Base-by-base conservation (phyloP, 148 eudicot species). In the Arctostaphylos glauca region DNA sequence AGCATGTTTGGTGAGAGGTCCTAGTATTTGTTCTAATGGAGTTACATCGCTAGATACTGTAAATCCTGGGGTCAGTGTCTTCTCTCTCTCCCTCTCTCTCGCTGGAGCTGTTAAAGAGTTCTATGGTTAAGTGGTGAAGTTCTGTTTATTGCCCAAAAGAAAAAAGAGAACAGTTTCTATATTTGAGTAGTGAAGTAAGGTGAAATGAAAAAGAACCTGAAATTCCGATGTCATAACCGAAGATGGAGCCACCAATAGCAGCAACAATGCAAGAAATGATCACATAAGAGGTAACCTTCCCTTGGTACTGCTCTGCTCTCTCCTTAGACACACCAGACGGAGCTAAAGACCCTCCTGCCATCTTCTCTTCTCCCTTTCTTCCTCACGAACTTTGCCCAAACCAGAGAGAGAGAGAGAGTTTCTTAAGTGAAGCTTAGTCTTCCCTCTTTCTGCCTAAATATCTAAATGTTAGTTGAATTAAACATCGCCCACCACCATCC, bases 221-320 rank as follows among this genome's bases (percentile, higher is more conserved):
- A 66, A 93, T 92, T 23, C 97, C 94, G 67, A 93, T 87, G 85
- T 92, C 97, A 84, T 93, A 93, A 67, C 97, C 97, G 82, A 93
- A 93, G 14, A 93, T 88, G 3, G 94, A 88, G 18, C 97, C 97
- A 71, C 94, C 97, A 55, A 82, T 71, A 4, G 97, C 97, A 54
- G 97, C 97, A 44, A 92, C 90, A 38, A 91, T 66, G 72, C 94
- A 93, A 44, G 97, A 84, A 54, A 91, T 77, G 83, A 92, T 78
- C 13, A 93, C 93, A 87, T 88, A 92, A 0, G 82, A 21, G 4
- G 97, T 92, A 55, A 91, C 92, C 55, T 47, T 89, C 16, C 94
- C 94, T 74, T 90, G 80, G 87, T 92, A 92, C 75, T 87, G 91
- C 46, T 64, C 88, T 7, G 91, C 94, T 78, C 93, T 89, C 66